These are phyloP conservation scores for Phytophthora nicotianae DNA, from an alignment of 352 stramenopile genomes.

Conservation along the genomic window DNA sequence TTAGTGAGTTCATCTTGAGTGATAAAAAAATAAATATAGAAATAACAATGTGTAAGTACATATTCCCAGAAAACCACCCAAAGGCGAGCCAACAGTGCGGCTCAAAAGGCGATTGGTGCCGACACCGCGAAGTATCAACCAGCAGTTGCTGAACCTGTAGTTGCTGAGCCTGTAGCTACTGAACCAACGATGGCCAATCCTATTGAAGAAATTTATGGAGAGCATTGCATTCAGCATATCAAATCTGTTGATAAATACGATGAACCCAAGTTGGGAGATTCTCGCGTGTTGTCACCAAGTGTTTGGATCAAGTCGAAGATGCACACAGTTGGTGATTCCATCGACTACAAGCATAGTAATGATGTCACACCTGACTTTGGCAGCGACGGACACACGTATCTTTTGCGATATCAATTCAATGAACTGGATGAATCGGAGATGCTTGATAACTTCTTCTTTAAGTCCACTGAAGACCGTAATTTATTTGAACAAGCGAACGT, in stretches of 20 bases:
- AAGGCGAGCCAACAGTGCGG: too few relatives aligned
- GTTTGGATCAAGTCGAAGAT: too few relatives aligned
- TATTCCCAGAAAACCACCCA: too few relatives aligned
- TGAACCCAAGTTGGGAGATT: conserved; percentile 3
- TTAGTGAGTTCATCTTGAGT: too few relatives aligned
- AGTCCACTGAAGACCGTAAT: background rate
- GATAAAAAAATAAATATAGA: too few relatives aligned
- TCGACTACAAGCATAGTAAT: too few relatives aligned
- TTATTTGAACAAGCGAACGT: conserved; percentile 4
- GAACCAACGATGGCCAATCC: background rate
- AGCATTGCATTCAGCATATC: conserved; percentile 2
- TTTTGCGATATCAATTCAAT: conserved; percentile 2
- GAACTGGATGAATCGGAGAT: conserved; percentile 3
- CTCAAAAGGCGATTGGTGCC: background rate
- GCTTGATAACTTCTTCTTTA: background rate
- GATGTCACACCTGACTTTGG: too few relatives aligned
- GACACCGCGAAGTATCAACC: too few relatives aligned
- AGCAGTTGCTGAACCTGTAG: too few relatives aligned
- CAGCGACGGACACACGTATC: background rate
- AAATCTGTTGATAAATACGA: conserved; percentile 2
- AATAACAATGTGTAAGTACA: background rate
- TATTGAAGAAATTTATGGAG: conserved; percentile 1
- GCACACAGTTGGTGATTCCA: too few relatives aligned
- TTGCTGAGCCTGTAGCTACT: too few relatives aligned
- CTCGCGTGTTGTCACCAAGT: too few relatives aligned